Evolutionary conservation across 768 basidiomycete genomes (phyloP).

Genomic region (Boletus rubroflammeus): DNA sequence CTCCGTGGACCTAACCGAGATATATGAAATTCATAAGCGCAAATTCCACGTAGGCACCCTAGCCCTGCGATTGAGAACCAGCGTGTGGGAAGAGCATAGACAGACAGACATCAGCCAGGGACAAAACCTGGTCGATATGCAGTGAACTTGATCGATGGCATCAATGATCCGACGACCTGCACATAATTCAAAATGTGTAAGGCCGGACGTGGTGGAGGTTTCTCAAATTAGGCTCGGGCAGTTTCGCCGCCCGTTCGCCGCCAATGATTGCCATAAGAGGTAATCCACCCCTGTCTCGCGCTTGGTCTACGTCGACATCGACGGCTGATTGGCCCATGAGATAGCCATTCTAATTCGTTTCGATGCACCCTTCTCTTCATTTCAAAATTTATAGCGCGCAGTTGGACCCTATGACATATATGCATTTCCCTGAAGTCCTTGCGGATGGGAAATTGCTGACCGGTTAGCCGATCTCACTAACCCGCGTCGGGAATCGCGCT

Average conservation of each 20-base stretch:
- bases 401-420: conserved; percentile 17
- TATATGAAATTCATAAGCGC: conserved; percentile 12
- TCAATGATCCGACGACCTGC: conserved; percentile 9
- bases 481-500: conserved; percentile 7
- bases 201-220: background rate
- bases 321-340: background rate
- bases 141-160: conserved; percentile 1
- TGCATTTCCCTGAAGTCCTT: background rate
- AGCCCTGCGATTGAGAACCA: conserved; percentile 7
- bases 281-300: background rate
- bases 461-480: conserved; percentile 1
- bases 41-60: background rate
- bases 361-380: conserved; percentile 5
- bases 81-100: background rate
- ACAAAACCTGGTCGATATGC: conserved; percentile 1
- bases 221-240: conserved; percentile 1
- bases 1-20: conserved; percentile 6
- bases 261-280: background rate
- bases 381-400: background rate
- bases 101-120: conserved; percentile 2
- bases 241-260: background rate
- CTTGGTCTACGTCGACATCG: background rate
- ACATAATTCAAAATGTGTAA: background rate
- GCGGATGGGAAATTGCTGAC: background rate
- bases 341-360: background rate